Evolutionary conservation across 2,329 filamentous ascomycete species (phyloP), one percentile per base, ranked within the genome.

Genomic region (Calonectria leucothoes): DNA sequence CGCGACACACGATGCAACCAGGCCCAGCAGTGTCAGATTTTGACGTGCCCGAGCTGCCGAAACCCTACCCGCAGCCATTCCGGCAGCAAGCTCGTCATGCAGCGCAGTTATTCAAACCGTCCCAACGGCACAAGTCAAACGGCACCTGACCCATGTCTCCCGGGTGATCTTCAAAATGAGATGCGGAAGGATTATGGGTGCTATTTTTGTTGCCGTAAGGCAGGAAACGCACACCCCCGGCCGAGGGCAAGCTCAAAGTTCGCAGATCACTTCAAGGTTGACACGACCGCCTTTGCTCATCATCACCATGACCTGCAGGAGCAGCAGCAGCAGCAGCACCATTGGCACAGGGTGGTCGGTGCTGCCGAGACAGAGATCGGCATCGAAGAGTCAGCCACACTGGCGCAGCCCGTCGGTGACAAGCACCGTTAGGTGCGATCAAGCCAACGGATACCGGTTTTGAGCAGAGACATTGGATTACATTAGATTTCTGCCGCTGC

Each of bases 321-420:
- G 25, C 12, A 45, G 25, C 35, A 31, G n/a, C n/a, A n/a, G n/a
- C n/a, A 51, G 39, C 42, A 57, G 25, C 12, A 45, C 33, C 35
- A 31, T 39, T 31, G 42, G 37, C 27, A 42, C 20, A 27, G 51
- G 69, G 49, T 52, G 49, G 59, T 66, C 65, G 66, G 70, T 51
- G n/a, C 68, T 59, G 69, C 75, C 76, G 75, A 79, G 77, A 68
- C 73, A 72, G 69, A 66, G 73, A 77, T 76, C 73, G 71, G 59
- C 76, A 66, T 23, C 31, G 45, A 66, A 66, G n/a, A 59, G 68
- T 74, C 74, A 76, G 77, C 74, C 76, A 74, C 71, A 74, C 52
- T 66, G 66, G 61, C 70, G 45, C 73, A 69, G 77, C 39, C 39
- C 49, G 37, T 73, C 52, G 68, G 52, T 68, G 69, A 79, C 70